phyloP scores from a whole-genome alignment of 305 asterid species.

The Fraxinus sp. region DNA sequence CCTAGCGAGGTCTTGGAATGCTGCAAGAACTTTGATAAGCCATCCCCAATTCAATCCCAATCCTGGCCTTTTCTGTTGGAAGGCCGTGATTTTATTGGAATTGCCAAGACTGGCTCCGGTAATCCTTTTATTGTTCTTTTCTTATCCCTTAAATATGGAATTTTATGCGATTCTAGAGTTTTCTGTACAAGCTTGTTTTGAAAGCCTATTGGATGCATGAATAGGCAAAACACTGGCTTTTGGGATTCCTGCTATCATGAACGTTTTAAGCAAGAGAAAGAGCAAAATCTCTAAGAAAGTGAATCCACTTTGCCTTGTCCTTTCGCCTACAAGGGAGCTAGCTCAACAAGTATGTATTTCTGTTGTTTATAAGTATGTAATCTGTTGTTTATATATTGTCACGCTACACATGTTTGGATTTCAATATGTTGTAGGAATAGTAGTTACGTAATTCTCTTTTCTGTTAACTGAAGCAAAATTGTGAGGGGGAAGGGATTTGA shows the following conservation, averaged over 20 bases:
- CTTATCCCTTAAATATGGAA: neutral
- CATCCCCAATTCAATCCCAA: slow-evolving; percentile 93
- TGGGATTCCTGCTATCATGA: slow-evolving; percentile 93
- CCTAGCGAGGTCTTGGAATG: slow-evolving; percentile 64
- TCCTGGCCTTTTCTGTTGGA: slow-evolving; percentile 91
- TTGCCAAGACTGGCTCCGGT: slow-evolving; percentile 97
- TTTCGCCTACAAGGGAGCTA: slow-evolving; percentile 88
- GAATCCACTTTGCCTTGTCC: slow-evolving; percentile 75
- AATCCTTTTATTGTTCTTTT: neutral
- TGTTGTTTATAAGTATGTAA: neutral
- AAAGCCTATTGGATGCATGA: slow-evolving; percentile 19
- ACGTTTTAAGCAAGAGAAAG: slow-evolving; percentile 59
- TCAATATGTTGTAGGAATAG: neutral
- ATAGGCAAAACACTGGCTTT: slow-evolving; percentile 93
- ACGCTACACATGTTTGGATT: neutral
- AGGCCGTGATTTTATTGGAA: slow-evolving; percentile 93
- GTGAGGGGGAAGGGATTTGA: neutral
- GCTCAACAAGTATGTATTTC: slow-evolving; percentile 82
- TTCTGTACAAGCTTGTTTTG: neutral
- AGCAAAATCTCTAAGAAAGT: slow-evolving; percentile 41
- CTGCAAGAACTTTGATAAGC: slow-evolving; percentile 81
- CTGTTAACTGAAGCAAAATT: neutral
- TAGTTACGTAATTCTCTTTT: neutral
- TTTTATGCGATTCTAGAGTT: neutral
- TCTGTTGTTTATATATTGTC: neutral